Base-by-base conservation (phyloP, 2,329 filamentous ascomycete genomes). In the Colletotrichum sublineola region DNA sequence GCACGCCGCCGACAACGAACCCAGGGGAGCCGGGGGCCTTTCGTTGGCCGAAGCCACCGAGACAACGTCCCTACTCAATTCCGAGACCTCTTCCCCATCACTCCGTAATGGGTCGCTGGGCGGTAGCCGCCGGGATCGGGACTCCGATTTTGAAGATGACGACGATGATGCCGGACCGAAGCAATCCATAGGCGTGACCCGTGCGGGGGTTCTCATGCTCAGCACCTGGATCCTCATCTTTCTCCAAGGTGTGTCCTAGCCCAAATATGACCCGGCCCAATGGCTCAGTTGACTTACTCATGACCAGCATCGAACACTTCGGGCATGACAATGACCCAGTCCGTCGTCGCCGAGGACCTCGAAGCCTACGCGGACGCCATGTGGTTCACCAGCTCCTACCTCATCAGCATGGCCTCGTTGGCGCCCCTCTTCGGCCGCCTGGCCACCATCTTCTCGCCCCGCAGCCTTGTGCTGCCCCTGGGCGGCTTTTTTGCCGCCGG, bases 351-450 rank as follows among this genome's bases (percentile, higher is more conserved):
- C 2, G 88, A 87, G 9, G 93, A 96, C 75, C 85, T 97, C 2
- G 86, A 93, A 80, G 89, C 93, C 1, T 95, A 94, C 77, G 90
- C 91, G 68, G 84, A 90, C 67, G 91, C 90, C 46, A 93, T 90
- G 80, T 97, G 94, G 94, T 94, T 96, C 79, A 94, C 92, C 9
- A 94, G 92, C 42, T 86, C 92, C 2, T 97, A 94, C 79, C 85
- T 96, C 60, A 86, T 89, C 73, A 80, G 84, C 76, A 85, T 86
- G 87, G 94, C 87, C 38, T 87, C 86, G 15, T 81, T 93, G 15
- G 89, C 91, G 0, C 93, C 94, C 0, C 81, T 97, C 2, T 87
- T 89, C 50, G 94, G 94, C 8, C 90, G 93, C 24, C 84, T 97
- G 1, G 90, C 91, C 57, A 90, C 91, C 76, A 90, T 96, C 33